These are phyloP conservation scores for Macrolepiota fuliginosa DNA, from an alignment of 768 basidiomycete genomes.

Conservation along the genomic window DNA sequence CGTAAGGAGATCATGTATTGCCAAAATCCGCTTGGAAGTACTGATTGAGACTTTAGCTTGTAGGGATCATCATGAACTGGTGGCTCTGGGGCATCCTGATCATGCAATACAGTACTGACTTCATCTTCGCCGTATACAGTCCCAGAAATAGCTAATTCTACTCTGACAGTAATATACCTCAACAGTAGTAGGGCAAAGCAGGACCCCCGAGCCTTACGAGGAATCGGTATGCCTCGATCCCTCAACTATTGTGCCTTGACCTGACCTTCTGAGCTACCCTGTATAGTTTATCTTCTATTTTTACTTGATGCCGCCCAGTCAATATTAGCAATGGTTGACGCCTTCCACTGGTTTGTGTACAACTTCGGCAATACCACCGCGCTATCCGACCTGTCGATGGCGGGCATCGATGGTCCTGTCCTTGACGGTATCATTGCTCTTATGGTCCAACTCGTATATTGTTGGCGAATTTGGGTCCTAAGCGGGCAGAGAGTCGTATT, in stretches of 20 bases:
- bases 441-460: constrained; percentile 1
- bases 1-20: too few species aligned
- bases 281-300: constrained; percentile 1
- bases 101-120: constrained; percentile 6
- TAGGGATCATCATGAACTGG: constrained; percentile 5
- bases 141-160: neutral
- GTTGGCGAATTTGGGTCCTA: constrained; percentile 1
- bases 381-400: neutral
- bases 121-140: neutral
- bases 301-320: neutral
- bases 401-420: neutral
- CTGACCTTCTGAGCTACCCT: neutral
- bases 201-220: neutral
- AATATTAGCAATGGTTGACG: constrained; percentile 4
- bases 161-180: neutral
- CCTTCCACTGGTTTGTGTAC: constrained; percentile 5
- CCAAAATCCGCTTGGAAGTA: too few species aligned
- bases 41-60: neutral
- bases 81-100: constrained; percentile 8
- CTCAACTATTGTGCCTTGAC: too few species aligned
- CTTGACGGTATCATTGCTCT: constrained; percentile 3
- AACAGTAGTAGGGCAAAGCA: neutral
- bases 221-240: neutral
- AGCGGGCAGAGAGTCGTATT: neutral
- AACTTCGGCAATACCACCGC: neutral